phyloP scores from a whole-genome alignment of 1,139 yeast species.

The Suhomyces coccinellae region DNA sequence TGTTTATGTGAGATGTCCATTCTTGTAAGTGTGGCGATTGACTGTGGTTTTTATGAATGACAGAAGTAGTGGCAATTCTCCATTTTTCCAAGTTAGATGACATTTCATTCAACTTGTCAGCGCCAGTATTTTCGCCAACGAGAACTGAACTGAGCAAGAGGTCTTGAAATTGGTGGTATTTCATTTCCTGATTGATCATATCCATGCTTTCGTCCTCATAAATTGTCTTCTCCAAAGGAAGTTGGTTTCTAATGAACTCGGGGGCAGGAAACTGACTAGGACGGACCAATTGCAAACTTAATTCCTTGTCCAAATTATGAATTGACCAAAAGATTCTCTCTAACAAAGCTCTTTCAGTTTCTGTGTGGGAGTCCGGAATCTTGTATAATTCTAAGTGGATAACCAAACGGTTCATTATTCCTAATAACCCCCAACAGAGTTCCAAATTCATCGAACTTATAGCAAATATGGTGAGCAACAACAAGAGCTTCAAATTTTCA shows the following conservation, averaged over 20 bases:
- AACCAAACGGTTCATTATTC: constrained; percentile 34
- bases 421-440: constrained; percentile 38
- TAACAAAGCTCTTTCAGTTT: constrained; percentile 2
- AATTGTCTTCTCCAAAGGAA: constrained; percentile 14
- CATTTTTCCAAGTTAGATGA: constrained; percentile 37
- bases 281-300: constrained; percentile 32
- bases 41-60: constrained; percentile 27
- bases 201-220: constrained; percentile 23
- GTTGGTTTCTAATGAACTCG: constrained; percentile 19
- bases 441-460: constrained; percentile 29
- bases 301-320: constrained; percentile 41
- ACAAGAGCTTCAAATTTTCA: constrained; percentile 27
- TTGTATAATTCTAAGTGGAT: constrained; percentile 27
- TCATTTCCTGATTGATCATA: constrained; percentile 24
- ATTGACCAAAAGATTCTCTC: constrained; percentile 41
- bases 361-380: not conserved
- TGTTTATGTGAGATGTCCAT: constrained; percentile 33
- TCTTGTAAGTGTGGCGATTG: constrained; percentile 33
- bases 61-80: constrained; percentile 34
- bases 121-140: constrained; percentile 6
- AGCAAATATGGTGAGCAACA: constrained; percentile 35
- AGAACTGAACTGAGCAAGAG: constrained; percentile 16
- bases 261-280: constrained; percentile 39
- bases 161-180: constrained; percentile 23
- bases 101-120: constrained; percentile 19